Evolutionary conservation across 345 rosid species (phyloP).

Genomic region (Limnanthes douglasii): DNA sequence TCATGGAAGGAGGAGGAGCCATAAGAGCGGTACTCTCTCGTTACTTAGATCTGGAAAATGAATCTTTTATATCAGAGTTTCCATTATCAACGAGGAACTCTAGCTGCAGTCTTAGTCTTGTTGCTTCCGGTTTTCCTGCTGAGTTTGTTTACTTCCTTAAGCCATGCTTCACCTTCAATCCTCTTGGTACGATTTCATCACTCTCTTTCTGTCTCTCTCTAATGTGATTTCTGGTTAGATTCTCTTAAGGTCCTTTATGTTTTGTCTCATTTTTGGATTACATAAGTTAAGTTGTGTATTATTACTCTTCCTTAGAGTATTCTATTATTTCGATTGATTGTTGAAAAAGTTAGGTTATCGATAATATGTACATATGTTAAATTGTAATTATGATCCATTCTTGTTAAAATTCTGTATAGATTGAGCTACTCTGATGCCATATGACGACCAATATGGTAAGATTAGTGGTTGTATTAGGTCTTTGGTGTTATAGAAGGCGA

Average conservation of each 20-base stretch:
- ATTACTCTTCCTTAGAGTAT: not conserved
- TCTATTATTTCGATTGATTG: too few relatives aligned
- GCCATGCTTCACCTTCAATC: constrained; percentile 34
- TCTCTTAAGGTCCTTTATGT: constrained; percentile 6
- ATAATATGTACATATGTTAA: too few relatives aligned
- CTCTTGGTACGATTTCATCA: constrained; percentile 22
- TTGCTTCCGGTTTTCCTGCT: constrained; percentile 26
- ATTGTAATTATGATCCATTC: too few relatives aligned
- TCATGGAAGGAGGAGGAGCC: too few relatives aligned
- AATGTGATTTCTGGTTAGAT: constrained; percentile 2
- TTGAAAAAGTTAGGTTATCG: not conserved
- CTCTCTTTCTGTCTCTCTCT: not conserved
- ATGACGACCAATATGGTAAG: not conserved
- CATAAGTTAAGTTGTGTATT: not conserved
- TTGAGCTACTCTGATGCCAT: not conserved
- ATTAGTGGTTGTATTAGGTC: not conserved
- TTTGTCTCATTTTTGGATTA: constrained; percentile 4
- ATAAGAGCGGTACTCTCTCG: too few relatives aligned
- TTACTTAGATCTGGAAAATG: too few relatives aligned
- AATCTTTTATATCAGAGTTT: too few relatives aligned
- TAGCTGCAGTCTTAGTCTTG: constrained; percentile 24
- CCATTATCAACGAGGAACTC: too few relatives aligned
- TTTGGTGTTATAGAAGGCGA: not conserved
- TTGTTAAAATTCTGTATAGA: constrained; percentile 3
- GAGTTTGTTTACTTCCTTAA: constrained; percentile 18